These are phyloP conservation scores for Gilbertella persicaria DNA, from an alignment of 371 early-diverging fungal genomes.

Conservation along the genomic window DNA sequence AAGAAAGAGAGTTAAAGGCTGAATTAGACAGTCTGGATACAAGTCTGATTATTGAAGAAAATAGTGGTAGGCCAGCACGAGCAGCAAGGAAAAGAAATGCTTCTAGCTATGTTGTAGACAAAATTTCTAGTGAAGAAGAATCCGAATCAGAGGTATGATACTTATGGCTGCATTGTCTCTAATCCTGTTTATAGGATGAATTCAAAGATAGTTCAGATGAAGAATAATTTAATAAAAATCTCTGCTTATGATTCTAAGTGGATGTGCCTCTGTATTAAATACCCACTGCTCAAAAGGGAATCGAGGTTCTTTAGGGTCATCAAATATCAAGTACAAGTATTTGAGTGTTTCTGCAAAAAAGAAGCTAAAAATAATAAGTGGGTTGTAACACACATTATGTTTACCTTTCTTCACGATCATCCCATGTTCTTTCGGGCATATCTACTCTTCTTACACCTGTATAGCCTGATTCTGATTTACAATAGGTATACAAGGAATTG, in stretches of 20 bases:
- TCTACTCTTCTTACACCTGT: slow-evolving; percentile 40
- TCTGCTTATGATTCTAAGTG: slow-evolving; percentile 55
- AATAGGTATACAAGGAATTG: slow-evolving; percentile 45
- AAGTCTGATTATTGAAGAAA: slow-evolving; percentile 30
- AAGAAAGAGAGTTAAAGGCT: slow-evolving; percentile 38
- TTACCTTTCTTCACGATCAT: slow-evolving; percentile 55
- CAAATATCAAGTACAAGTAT: slow-evolving; percentile 89
- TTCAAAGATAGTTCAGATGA: slow-evolving; percentile 1
- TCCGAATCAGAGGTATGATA: neutral
- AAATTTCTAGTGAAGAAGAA: slow-evolving; percentile 26
- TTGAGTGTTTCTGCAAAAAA: slow-evolving; percentile 95
- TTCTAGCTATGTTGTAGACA: slow-evolving; percentile 15
- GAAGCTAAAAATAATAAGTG: slow-evolving; percentile 50
- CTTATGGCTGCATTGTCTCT: neutral
- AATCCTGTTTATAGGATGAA: slow-evolving; percentile 4
- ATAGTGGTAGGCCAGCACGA: slow-evolving; percentile 4
- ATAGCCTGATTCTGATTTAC: slow-evolving; percentile 43
- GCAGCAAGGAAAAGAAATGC: slow-evolving; percentile 14
- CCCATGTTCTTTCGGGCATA: slow-evolving; percentile 26
- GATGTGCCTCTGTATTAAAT: slow-evolving; percentile 90
- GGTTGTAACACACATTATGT: neutral
- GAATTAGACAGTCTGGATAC: slow-evolving; percentile 43
- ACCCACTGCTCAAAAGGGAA: slow-evolving; percentile 79
- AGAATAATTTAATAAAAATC: too few relatives aligned
- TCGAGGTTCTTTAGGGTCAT: slow-evolving; percentile 46